These are phyloP conservation scores for Rhododendron molle DNA, from an alignment of 148 eudicot genomes.

Conservation along the genomic window DNA sequence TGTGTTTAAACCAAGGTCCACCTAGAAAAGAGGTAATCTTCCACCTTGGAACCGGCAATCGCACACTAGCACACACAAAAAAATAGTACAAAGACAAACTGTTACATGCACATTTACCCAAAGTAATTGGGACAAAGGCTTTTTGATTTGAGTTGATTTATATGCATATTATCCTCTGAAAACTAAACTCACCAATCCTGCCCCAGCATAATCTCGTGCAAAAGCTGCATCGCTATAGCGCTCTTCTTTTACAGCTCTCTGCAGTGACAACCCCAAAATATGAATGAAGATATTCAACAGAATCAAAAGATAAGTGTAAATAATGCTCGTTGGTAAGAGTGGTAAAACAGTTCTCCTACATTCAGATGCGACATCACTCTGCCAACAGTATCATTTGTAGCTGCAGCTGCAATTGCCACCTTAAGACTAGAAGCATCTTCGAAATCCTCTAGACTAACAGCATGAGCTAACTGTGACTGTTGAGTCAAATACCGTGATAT, in stretches of 20 bases:
- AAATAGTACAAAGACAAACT: not conserved
- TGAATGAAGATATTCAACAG: not conserved
- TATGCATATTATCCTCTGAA: not conserved
- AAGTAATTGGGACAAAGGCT: not conserved
- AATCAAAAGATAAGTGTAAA: constrained; percentile 14
- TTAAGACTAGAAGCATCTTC: constrained; percentile 89
- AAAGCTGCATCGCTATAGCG: constrained; percentile 85
- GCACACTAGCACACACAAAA: not conserved
- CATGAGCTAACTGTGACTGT: constrained; percentile 68
- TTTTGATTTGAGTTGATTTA: not conserved
- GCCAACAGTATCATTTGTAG: constrained; percentile 82
- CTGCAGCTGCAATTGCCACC: constrained; percentile 92
- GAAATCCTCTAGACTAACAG: constrained; percentile 75
- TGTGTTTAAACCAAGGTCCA: not conserved
- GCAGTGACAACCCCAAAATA: constrained; percentile 17
- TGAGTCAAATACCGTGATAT: constrained; percentile 12
- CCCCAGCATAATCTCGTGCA: constrained; percentile 78
- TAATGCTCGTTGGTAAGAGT: constrained; percentile 5
- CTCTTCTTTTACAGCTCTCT: constrained; percentile 84
- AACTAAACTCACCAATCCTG: constrained; percentile 75
- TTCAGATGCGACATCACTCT: constrained; percentile 74
- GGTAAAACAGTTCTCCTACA: constrained; percentile 29
- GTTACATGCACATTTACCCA: not conserved
- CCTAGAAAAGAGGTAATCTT: not conserved
- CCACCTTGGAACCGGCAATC: not conserved